Base-by-base conservation (phyloP, 768 basidiomycete genomes). In the Calocybe cyanea region DNA sequence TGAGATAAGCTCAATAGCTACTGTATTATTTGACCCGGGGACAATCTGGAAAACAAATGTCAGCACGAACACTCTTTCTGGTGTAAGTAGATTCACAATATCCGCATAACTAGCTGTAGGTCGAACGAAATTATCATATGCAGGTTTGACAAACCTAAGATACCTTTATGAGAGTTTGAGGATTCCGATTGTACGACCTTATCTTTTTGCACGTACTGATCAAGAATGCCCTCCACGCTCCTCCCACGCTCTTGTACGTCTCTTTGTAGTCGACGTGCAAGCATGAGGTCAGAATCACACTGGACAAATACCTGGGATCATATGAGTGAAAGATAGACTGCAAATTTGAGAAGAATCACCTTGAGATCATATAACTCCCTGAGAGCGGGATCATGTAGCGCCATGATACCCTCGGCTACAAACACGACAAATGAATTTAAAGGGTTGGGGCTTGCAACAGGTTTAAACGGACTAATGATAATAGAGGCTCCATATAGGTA, bases 271-370 rank as follows among this genome's bases (percentile, higher is more conserved):
- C 96, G 81, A 46, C 96, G 81, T 1, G 95, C 92, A 38, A 99
- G 83, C 96, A 99, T 99, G 17, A 98, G 69, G 63, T 99, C 96
- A 7, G 93, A 86, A 61, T 98, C 93, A 48, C 87, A 89, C 70
- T 95, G 90, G 6, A 93, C 92, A 52, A 91, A 93, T 3, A 93
- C 73, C 86, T 90, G 6, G 13, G 23, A 17, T 28, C 2, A 25
- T 40, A 14, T 23, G 35, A 0, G 34, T 33, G 8, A 23, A 45
- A 7, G 30, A 23, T 0, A 4, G 34, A 35, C 37, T 21, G 38
- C 40, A 36, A 28, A 7, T 10, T 11, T 28, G 11, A 28, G 34
- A 25, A 25, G 21, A n/a, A 56, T 62, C 41, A 82, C 92, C 76
- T 96, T 95, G 30, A 99, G 75, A 63, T 99, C 96, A 57, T 97